Percentiles rank a stretch among this genome's conserved stretches.
phyloP scores from a whole-genome alignment of 1,139 yeast species.

The Kurtzmaniella quercitrusa region DNA sequence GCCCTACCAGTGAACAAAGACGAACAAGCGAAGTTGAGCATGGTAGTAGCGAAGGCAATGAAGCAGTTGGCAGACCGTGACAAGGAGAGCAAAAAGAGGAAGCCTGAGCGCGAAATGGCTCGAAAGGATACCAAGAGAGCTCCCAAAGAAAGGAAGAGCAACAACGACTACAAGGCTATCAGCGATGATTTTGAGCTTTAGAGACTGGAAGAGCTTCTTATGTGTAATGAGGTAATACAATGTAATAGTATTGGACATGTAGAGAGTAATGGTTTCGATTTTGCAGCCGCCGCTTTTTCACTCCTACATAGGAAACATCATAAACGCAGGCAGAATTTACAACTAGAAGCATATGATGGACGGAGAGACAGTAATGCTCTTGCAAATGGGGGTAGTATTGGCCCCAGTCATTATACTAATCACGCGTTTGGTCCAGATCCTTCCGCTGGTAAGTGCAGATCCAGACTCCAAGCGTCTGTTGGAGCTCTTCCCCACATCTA shows the following conservation, averaged over 20 bases:
- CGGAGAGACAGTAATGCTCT: slow-evolving; percentile 20
- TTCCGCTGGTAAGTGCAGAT: slow-evolving; percentile 3
- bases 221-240: too few relatives aligned
- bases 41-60: slow-evolving; percentile 56
- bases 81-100: slow-evolving; percentile 6
- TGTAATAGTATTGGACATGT: too few relatives aligned
- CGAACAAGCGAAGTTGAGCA: slow-evolving; percentile 49
- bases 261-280: too few relatives aligned
- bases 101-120: background rate
- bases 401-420: slow-evolving; percentile 22
- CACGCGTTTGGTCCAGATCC: slow-evolving; percentile 19
- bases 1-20: slow-evolving; percentile 43
- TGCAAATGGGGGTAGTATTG: slow-evolving; percentile 18
- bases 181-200: slow-evolving; percentile 15
- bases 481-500: slow-evolving; percentile 23
- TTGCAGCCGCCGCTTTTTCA: too few relatives aligned
- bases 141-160: slow-evolving; percentile 4
- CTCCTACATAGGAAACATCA: too few relatives aligned
- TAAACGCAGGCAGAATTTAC: too few relatives aligned
- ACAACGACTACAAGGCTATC: slow-evolving; percentile 12
- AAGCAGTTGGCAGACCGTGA: slow-evolving; percentile 48
- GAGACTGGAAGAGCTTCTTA: background rate
- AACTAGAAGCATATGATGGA: slow-evolving; percentile 16
- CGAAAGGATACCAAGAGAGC: slow-evolving; percentile 2
- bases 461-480: background rate